Percentiles rank a stretch among this genome's conserved stretches.
Conservation (phyloP, 2,329 filamentous ascomycete species). For the Ophiostoma sp. region DNA sequence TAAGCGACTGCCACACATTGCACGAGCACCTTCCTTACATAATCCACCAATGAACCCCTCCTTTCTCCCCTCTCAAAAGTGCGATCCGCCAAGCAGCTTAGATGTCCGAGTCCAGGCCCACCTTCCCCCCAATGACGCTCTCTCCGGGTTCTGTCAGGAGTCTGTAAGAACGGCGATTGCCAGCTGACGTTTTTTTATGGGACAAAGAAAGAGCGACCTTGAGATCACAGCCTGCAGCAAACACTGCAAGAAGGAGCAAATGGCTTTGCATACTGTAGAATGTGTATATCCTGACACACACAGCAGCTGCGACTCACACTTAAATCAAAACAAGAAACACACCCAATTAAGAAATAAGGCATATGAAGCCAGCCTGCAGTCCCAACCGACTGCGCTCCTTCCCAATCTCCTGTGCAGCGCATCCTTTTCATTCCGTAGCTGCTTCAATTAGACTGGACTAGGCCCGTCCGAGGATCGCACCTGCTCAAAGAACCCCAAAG, state of each 20-base stretch:
- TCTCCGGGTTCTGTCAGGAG: background rate
- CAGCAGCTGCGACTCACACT: slow-evolving; percentile 8
- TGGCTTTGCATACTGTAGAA: background rate
- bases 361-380: background rate
- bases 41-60: slow-evolving; percentile 9
- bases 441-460: background rate
- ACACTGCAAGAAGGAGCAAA: background rate
- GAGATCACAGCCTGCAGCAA: background rate
- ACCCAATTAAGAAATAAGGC: background rate
- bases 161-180: background rate
- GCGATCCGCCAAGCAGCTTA: background rate
- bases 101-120: background rate
- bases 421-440: background rate
- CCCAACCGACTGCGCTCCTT: background rate
- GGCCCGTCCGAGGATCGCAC: slow-evolving; percentile 21
- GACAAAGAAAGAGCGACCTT: slow-evolving; percentile 17
- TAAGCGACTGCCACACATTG: background rate
- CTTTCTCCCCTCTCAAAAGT: background rate
- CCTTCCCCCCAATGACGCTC: background rate
- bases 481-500: background rate
- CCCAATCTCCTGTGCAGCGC: background rate
- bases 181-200: slow-evolving; percentile 17
- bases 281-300: background rate
- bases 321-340: background rate
- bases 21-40: background rate